Percentiles rank a stretch among this genome's conserved stretches.
phyloP scores from a whole-genome alignment of 257 asterid genomes.

The Dorcoceras hygrometricum region DNA sequence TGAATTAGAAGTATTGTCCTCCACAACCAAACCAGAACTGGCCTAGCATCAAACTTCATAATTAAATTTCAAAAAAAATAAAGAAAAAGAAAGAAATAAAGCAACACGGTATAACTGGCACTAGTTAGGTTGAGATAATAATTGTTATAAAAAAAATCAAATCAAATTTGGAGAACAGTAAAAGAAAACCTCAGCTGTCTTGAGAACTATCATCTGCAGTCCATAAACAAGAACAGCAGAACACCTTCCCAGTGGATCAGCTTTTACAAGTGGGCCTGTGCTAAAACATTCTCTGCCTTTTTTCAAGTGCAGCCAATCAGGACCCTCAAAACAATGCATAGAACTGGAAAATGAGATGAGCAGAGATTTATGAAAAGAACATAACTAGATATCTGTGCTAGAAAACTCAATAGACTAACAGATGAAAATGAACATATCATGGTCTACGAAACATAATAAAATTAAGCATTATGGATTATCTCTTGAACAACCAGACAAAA shows the following conservation, averaged over 20 bases:
- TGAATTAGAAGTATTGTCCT: conserved; percentile 55
- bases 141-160: conserved; percentile 5
- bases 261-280: conserved; percentile 82
- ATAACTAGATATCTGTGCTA: conserved; percentile 12
- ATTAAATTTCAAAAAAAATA: conserved; percentile 20
- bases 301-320: conserved; percentile 84
- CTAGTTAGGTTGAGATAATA: neutral
- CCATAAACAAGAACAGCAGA: conserved; percentile 84
- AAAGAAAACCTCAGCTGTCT: conserved; percentile 83
- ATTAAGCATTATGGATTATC: neutral
- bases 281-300: conserved; percentile 86
- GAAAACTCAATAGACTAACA: conserved; percentile 1
- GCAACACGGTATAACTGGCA: neutral
- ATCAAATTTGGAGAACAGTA: conserved; percentile 23
- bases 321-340: conserved; percentile 99
- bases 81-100: conserved; percentile 12
- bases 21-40: conserved; percentile 80
- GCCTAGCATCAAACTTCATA: conserved; percentile 57
- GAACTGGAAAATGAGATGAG: conserved; percentile 56
- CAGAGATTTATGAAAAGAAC: conserved; percentile 20
- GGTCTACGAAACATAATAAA: neutral
- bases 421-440: neutral
- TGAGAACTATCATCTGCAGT: conserved; percentile 85
- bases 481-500: conserved; percentile 9
- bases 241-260: conserved; percentile 93